These are phyloP conservation scores for Nicotiana rustica DNA, from an alignment of 305 asterid genomes.

Conservation along the genomic window DNA sequence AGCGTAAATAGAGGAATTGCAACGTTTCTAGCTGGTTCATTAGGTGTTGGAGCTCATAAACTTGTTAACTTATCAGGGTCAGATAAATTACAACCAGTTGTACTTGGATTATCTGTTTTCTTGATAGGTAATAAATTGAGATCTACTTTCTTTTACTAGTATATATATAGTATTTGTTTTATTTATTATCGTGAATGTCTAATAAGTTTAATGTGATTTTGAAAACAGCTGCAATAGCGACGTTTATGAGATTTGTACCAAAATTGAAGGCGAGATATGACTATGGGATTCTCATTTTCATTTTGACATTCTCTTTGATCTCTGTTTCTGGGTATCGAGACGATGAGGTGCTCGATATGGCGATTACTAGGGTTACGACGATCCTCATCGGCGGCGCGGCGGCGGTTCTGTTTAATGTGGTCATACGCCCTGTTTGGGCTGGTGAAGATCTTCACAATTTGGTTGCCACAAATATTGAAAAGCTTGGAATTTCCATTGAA, in stretches of 20 bases:
- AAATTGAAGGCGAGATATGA: constrained; percentile 74
- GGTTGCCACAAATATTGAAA: constrained; percentile 57
- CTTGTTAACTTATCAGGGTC: constrained; percentile 61
- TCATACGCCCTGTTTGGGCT: constrained; percentile 77
- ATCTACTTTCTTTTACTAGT: no score
- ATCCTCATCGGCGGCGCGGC: constrained; percentile 64
- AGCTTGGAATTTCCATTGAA: constrained; percentile 61
- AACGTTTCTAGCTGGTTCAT: constrained; percentile 66
- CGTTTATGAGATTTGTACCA: constrained; percentile 72
- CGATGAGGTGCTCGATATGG: constrained; percentile 58
- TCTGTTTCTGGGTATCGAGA: constrained; percentile 63
- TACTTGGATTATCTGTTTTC: constrained; percentile 69
- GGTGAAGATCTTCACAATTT: constrained; percentile 79
- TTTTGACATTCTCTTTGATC: constrained; percentile 70
- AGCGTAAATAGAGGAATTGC: constrained; percentile 76
- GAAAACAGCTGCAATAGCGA: constrained; percentile 30
- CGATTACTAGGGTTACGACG: constrained; percentile 60
- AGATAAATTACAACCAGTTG: constrained; percentile 60
- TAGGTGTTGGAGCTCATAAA: constrained; percentile 70
- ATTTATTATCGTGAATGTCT: not conserved
- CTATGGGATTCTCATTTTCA: constrained; percentile 73
- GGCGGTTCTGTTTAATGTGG: constrained; percentile 54
- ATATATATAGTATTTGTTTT: not conserved
- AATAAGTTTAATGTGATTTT: not conserved
- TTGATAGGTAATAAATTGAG: constrained; percentile 56